phyloP scores from a whole-genome alignment of 2,329 filamentous ascomycete species.

The Ilyonectria robusta region DNA sequence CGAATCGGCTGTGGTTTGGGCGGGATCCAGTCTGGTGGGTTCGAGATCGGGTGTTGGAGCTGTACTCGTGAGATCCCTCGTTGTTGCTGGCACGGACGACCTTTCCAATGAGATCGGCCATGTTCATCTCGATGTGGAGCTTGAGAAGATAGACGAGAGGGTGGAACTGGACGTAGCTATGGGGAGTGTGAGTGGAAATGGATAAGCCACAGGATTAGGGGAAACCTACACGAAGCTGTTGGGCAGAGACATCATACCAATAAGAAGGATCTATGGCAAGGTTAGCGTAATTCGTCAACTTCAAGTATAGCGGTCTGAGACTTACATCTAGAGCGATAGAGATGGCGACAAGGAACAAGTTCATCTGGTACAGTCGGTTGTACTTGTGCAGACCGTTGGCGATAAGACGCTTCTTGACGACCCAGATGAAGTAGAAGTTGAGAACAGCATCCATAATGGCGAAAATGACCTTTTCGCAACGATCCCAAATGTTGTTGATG shows the following conservation, averaged over 20 bases:
- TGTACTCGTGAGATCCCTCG: slow-evolving; percentile 31
- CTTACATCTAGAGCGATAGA: slow-evolving; percentile 49
- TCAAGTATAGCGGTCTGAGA: background rate
- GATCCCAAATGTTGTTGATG: slow-evolving; percentile 65
- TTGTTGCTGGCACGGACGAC: slow-evolving; percentile 45
- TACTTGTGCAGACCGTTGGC: slow-evolving; percentile 65
- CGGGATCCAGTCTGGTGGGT: slow-evolving; percentile 22
- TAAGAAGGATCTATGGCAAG: slow-evolving; percentile 37
- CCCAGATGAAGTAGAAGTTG: slow-evolving; percentile 63
- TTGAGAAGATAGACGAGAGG: slow-evolving; percentile 48
- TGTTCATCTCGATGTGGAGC: slow-evolving; percentile 50
- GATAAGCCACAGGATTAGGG: background rate
- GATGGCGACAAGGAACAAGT: slow-evolving; percentile 47
- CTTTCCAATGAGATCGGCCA: slow-evolving; percentile 49
- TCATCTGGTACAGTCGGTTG: slow-evolving; percentile 59
- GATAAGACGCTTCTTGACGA: slow-evolving; percentile 61
- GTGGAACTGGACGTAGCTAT: slow-evolving; percentile 48
- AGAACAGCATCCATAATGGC: slow-evolving; percentile 61
- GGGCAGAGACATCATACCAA: slow-evolving; percentile 47
- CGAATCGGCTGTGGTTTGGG: slow-evolving; percentile 31
- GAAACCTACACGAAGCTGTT: slow-evolving; percentile 46
- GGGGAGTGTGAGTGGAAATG: background rate
- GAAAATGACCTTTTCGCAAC: slow-evolving; percentile 65
- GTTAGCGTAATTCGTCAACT: background rate
- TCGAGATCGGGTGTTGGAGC: slow-evolving; percentile 33